phyloP scores from a whole-genome alignment of 2,329 filamentous ascomycete genomes.

The Neonectria ditissima region DNA sequence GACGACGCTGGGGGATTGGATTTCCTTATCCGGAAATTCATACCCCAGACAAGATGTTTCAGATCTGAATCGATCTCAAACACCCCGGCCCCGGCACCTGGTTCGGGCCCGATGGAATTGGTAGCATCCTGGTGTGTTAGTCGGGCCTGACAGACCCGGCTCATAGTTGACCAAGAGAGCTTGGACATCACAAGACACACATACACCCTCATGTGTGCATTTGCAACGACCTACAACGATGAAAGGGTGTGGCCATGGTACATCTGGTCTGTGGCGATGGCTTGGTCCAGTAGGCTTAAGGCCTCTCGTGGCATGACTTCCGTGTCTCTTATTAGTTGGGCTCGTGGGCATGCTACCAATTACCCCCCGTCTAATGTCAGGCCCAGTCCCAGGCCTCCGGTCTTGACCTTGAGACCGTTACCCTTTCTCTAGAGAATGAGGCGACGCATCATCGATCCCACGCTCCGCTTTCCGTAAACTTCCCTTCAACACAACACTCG shows the following conservation, averaged over 20 bases:
- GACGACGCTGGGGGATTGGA: slow-evolving; percentile 3
- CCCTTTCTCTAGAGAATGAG: too few species aligned
- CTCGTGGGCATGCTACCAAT: too few species aligned
- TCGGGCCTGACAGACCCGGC: neutral
- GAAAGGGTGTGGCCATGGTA: too few species aligned
- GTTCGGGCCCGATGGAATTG: neutral
- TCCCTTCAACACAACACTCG: neutral
- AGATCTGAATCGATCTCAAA: slow-evolving; percentile 23
- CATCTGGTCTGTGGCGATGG: neutral
- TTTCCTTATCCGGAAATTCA: slow-evolving; percentile 15
- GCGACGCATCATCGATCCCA: neutral
- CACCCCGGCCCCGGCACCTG: slow-evolving; percentile 17
- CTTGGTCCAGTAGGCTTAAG: too few species aligned
- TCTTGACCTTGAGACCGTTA: too few species aligned
- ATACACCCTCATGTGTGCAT: neutral
- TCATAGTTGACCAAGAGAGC: neutral
- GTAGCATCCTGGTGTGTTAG: neutral
- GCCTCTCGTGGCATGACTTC: too few species aligned
- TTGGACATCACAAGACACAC: neutral
- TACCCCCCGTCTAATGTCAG: too few species aligned
- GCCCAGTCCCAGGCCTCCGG: too few species aligned
- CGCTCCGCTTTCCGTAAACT: neutral
- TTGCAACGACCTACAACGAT: neutral
- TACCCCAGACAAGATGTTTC: slow-evolving; percentile 14
- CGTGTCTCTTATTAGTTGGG: too few species aligned